Evolutionary conservation across 2,329 filamentous ascomycete genomes (phyloP).

Genomic region (Colletotrichum somersetense): DNA sequence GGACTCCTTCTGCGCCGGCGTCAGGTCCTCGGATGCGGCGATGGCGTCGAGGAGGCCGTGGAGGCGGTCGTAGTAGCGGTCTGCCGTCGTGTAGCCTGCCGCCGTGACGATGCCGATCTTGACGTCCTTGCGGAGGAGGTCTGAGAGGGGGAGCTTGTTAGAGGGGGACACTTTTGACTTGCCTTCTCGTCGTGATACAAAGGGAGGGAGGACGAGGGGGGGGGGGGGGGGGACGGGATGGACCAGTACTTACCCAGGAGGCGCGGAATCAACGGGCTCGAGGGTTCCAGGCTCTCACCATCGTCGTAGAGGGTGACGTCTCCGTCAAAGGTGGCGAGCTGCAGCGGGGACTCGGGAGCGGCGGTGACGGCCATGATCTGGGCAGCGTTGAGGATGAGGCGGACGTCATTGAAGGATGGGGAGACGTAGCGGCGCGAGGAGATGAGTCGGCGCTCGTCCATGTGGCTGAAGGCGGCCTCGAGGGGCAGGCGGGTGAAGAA

Average conservation of each 20-base stretch:
- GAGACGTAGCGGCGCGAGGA: slow-evolving; percentile 93
- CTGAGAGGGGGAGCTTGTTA: slow-evolving; percentile 48
- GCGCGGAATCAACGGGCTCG: slow-evolving; percentile 81
- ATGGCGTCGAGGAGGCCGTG: slow-evolving; percentile 89
- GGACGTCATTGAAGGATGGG: slow-evolving; percentile 96
- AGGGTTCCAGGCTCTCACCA: slow-evolving; percentile 80
- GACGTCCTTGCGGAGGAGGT: slow-evolving; percentile 81
- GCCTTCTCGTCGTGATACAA: not conserved
- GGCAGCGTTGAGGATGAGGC: slow-evolving; percentile 92
- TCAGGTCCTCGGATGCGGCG: slow-evolving; percentile 68
- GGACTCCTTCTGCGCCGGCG: slow-evolving; percentile 77
- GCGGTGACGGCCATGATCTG: slow-evolving; percentile 89
- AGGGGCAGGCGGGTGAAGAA: slow-evolving; percentile 93
- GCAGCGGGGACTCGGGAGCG: slow-evolving; percentile 70
- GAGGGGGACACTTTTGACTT: not conserved
- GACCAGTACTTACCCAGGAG: slow-evolving; percentile 59
- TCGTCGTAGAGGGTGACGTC: slow-evolving; percentile 97
- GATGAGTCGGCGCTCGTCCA: slow-evolving; percentile 88
- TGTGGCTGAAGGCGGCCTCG: slow-evolving; percentile 90
- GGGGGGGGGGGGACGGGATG: not conserved
- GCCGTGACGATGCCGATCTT: slow-evolving; percentile 96
- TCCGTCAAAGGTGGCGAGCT: slow-evolving; percentile 95
- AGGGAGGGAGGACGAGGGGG: no score
- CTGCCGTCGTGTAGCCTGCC: slow-evolving; percentile 90
- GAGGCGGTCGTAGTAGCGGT: slow-evolving; percentile 87